phyloP scores from a whole-genome alignment of 495 filamentous ascomycete genomes.

The Penicillium silybi region DNA sequence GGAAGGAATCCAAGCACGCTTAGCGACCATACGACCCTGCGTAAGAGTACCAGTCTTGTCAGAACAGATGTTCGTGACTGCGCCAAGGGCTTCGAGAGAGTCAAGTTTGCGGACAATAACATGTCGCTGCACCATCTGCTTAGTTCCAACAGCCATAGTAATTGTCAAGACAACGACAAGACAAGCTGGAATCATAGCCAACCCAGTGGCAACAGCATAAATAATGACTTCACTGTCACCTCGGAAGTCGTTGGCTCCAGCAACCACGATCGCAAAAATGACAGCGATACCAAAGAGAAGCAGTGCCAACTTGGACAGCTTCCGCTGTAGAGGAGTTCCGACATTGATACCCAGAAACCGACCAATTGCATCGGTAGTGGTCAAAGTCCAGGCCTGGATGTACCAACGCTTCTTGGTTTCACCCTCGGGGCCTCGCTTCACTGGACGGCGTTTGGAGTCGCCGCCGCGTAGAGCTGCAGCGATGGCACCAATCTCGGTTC shows the following conservation, averaged over 20 bases:
- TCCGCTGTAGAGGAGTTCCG: conserved; percentile 66
- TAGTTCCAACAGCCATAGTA: conserved; percentile 69
- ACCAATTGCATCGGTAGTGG: conserved; percentile 60
- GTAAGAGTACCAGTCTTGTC: conserved; percentile 72
- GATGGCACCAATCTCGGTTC: conserved; percentile 68
- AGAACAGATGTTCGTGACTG: conserved; percentile 68
- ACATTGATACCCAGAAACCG: conserved; percentile 67
- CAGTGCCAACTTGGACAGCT: conserved; percentile 65
- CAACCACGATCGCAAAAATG: conserved; percentile 65
- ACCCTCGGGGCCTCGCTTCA: conserved; percentile 55
- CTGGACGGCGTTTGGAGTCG: conserved; percentile 42
- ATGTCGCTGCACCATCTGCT: conserved; percentile 65
- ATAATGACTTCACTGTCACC: conserved; percentile 61
- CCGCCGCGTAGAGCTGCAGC: conserved; percentile 56
- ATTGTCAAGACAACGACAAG: conserved; percentile 74
- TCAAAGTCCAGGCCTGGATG: conserved; percentile 64
- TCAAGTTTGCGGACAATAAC: conserved; percentile 66
- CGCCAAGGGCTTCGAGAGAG: conserved; percentile 64
- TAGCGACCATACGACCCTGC: conserved; percentile 74
- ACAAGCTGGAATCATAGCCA: conserved; percentile 71
- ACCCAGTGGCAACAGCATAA: conserved; percentile 66
- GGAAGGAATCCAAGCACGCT: conserved; percentile 74
- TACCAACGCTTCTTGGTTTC: conserved; percentile 62
- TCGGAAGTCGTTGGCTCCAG: conserved; percentile 57
- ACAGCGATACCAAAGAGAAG: conserved; percentile 66